Percentiles rank a stretch among this genome's conserved stretches.
Evolutionary conservation across 129 eudicot genomes (phyloP).

Genomic region (carrot (Daucus carota)): DH1_v3.0 NC_030385.2:44211501-44212000

Average conservation of each 20-base stretch:
- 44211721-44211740: not conserved
- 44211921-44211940: constrained; percentile 77
- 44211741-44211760: constrained; percentile 4
- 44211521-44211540: too few relatives aligned
- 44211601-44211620: too few relatives aligned
- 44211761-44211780: constrained; percentile 55
- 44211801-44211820: constrained; percentile 72
- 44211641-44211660: too few relatives aligned
- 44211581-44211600: too few relatives aligned
- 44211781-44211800: constrained; percentile 84
- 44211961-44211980: constrained; percentile 62
- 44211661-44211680: too few relatives aligned
- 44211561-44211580: too few relatives aligned
- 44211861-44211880: constrained; percentile 62
- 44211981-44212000: constrained; percentile 71
- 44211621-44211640: too few relatives aligned
- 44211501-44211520: not conserved
- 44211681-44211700: too few relatives aligned
- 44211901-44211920: constrained; percentile 47
- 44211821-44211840: constrained; percentile 50
- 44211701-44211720: not conserved
- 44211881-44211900: constrained; percentile 80
- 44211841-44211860: constrained; percentile 41
- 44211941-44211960: constrained; percentile 55
- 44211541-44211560: too few relatives aligned